Conservation (phyloP, 108 stramenopile genomes). For the Nitzschia sp. region DNA sequence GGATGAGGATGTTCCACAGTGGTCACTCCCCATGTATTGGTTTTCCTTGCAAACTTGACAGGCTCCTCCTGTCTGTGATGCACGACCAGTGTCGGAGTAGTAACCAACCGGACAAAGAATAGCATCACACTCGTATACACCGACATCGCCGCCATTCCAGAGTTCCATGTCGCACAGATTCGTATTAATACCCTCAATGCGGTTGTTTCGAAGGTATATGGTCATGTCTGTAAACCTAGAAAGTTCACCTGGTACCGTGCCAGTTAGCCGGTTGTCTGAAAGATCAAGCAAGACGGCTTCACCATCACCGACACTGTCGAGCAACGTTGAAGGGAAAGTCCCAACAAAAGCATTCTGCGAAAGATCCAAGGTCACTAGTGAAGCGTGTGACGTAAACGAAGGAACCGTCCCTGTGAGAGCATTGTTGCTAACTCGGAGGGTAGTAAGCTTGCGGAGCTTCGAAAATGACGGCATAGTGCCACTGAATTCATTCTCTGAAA, state of each 20-base stretch:
- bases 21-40: constrained; percentile 49
- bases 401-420: constrained; percentile 27
- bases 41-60: constrained; percentile 42
- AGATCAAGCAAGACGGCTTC: constrained; percentile 40
- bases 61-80: constrained; percentile 24
- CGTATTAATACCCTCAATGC: constrained; percentile 43
- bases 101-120: constrained; percentile 70
- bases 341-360: constrained; percentile 24
- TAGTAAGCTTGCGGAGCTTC: constrained; percentile 19
- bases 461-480: constrained; percentile 40
- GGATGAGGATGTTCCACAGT: constrained; percentile 24
- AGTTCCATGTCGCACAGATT: constrained; percentile 52
- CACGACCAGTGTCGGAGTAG: constrained; percentile 39
- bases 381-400: constrained; percentile 28
- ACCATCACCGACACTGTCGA: constrained; percentile 1
- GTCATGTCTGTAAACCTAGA: constrained; percentile 55
- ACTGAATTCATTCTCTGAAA: constrained; percentile 37
- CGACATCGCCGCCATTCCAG: constrained; percentile 74
- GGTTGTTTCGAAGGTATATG: constrained; percentile 71
- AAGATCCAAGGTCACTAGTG: constrained; percentile 25
- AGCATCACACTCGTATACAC: constrained; percentile 62
- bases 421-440: constrained; percentile 28
- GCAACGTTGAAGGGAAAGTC: constrained; percentile 21
- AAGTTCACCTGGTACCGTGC: constrained; percentile 39
- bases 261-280: constrained; percentile 30